These are phyloP conservation scores for Carpinus fangiana DNA, from an alignment of 306 rosid species.

Conservation along the genomic window DNA sequence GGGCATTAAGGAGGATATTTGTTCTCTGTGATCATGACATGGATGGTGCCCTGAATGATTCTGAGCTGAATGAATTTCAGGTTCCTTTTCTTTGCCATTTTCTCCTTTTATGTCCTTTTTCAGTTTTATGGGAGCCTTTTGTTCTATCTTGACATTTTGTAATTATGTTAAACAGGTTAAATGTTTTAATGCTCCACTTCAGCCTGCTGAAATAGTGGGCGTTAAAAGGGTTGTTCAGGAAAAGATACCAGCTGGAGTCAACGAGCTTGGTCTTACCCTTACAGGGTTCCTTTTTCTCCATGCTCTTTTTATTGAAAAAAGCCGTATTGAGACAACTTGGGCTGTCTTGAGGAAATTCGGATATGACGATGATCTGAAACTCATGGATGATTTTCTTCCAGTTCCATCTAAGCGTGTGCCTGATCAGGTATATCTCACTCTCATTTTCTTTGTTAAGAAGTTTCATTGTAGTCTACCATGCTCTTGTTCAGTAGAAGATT, in stretches of 20 bases:
- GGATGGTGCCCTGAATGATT: conserved; percentile 88
- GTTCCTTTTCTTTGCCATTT: conserved; percentile 38
- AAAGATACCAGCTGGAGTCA: conserved; percentile 73
- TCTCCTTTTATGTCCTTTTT: conserved; percentile 20
- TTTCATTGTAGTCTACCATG: conserved; percentile 30
- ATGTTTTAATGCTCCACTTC: conserved; percentile 78
- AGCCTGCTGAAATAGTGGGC: conserved; percentile 61
- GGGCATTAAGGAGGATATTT: conserved; percentile 89
- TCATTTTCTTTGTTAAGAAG: conserved; percentile 11
- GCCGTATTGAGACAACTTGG: conserved; percentile 85
- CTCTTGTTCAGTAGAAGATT: not conserved
- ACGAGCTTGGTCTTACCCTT: conserved; percentile 77
- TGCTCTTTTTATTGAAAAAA: conserved; percentile 69
- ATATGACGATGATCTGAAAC: conserved; percentile 74
- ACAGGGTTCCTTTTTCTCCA: conserved; percentile 75
- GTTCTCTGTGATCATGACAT: conserved; percentile 79
- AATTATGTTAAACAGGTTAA: conserved; percentile 50
- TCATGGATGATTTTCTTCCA: conserved; percentile 66
- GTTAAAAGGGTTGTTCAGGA: conserved; percentile 77
- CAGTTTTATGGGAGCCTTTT: conserved; percentile 8
- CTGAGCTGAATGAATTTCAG: conserved; percentile 92
- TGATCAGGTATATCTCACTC: conserved; percentile 68
- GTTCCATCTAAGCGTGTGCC: conserved; percentile 66
- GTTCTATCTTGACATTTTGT: conserved; percentile 20
- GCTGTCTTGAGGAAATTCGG: conserved; percentile 85